Conservation (phyloP, 495 filamentous ascomycete species). For the Penicillium canariense region DNA sequence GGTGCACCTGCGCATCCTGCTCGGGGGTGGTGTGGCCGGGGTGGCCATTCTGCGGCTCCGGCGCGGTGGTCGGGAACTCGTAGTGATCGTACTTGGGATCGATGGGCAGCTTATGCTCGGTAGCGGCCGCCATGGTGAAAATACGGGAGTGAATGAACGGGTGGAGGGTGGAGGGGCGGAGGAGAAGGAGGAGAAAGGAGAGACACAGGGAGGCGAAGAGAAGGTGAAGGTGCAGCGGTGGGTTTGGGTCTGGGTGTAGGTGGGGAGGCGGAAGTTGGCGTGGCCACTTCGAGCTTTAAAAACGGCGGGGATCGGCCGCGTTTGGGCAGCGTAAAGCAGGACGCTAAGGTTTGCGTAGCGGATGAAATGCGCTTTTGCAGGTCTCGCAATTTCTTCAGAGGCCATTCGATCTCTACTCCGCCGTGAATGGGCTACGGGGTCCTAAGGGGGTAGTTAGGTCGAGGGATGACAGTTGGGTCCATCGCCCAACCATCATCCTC, state of each 20-base stretch:
- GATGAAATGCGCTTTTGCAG: background rate
- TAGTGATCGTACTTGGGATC: constrained; percentile 95
- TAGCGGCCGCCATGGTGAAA: constrained; percentile 41
- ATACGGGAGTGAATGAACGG: constrained; percentile 8
- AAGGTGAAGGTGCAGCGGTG: too few species aligned
- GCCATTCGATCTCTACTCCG: background rate
- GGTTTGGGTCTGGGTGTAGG: too few species aligned
- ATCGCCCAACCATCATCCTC: background rate
- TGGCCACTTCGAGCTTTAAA: constrained; percentile 5
- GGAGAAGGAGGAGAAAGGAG: background rate
- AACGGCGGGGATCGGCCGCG: constrained; percentile 7
- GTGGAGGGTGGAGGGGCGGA: constrained; percentile 15
- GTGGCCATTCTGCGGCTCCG: constrained; percentile 69
- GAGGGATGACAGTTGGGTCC: background rate
- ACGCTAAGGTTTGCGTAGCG: background rate
- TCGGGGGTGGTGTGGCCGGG: constrained; percentile 82
- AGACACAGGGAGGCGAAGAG: background rate
- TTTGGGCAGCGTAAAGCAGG: constrained; percentile 8
- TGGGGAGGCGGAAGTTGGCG: constrained; percentile 11
- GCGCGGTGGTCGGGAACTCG: constrained; percentile 81
- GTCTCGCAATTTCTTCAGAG: too few species aligned
- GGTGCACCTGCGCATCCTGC: constrained; percentile 86
- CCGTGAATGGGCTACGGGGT: background rate
- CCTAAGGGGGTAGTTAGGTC: background rate
- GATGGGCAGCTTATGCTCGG: constrained; percentile 49